Evolutionary conservation across 176 grass and related monocot species (phyloP).

Genomic region (Eragrostis nindensis): DNA sequence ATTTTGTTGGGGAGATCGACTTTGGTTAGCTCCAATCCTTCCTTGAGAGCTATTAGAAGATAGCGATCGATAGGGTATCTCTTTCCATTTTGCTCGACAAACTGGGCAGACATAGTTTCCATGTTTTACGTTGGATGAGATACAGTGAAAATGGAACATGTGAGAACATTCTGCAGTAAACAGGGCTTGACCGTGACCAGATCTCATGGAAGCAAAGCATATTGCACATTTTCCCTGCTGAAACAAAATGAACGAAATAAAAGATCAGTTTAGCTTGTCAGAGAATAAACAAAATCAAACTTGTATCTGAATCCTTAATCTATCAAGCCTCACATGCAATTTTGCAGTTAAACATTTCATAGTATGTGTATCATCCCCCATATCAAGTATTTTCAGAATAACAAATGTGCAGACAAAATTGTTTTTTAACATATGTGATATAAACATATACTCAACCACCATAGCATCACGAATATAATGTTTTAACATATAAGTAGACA

Average conservation of each 20-base stretch:
- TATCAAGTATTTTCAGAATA: not conserved
- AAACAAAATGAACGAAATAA: constrained; percentile 35
- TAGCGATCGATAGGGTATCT: constrained; percentile 66
- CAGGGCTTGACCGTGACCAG: constrained; percentile 78
- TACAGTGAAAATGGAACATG: constrained; percentile 95
- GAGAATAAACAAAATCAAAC: not conserved
- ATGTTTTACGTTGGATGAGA: constrained; percentile 88
- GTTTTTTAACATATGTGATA: not conserved
- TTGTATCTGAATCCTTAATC: not conserved
- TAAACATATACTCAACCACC: not conserved
- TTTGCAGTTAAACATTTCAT: not conserved
- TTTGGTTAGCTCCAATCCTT: constrained; percentile 43
- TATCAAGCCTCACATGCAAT: not conserved
- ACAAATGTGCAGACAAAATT: too few species aligned
- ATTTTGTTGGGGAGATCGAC: constrained; percentile 52
- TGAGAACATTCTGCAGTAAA: constrained; percentile 98
- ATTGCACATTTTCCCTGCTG: constrained; percentile 85
- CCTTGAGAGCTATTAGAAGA: constrained; percentile 57
- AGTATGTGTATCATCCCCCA: not conserved
- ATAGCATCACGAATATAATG: not conserved
- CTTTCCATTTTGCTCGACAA: constrained; percentile 92
- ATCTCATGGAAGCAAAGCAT: constrained; percentile 84
- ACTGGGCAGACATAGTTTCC: constrained; percentile 88
- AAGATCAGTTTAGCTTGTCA: constrained; percentile 22
- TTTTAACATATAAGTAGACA: not conserved